Percentiles rank a stretch among this genome's conserved stretches.
These are phyloP conservation scores for Aspergillus mulundensis DNA, from an alignment of 495 filamentous ascomycete species.

Conservation along the genomic window DNA sequence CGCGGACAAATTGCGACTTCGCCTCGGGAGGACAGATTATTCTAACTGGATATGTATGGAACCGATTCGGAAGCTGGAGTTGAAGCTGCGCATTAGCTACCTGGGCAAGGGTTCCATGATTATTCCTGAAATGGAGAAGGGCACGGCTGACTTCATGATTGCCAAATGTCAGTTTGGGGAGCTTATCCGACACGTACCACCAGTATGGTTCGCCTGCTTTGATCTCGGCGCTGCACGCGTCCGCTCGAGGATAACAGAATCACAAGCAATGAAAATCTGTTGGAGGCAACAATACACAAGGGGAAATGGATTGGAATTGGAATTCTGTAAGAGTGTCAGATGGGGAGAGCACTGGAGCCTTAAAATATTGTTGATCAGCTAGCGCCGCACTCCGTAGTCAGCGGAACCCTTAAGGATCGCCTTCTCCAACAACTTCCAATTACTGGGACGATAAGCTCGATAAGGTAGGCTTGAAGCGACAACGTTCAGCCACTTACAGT, in stretches of 20 bases:
- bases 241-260: not conserved
- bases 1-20: constrained; percentile 5
- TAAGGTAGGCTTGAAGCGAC: not conserved
- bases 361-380: constrained; percentile 1
- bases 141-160: not conserved
- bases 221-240: not conserved
- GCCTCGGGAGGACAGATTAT: not conserved
- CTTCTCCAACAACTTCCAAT: not conserved
- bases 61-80: not conserved
- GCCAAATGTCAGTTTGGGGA: constrained; percentile 3
- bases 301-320: not conserved
- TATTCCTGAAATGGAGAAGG: not conserved
- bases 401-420: not conserved
- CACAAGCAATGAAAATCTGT: not conserved
- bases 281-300: not conserved
- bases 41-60: not conserved
- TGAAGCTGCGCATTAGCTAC: not conserved
- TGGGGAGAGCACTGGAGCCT: not conserved
- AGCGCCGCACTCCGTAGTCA: not conserved
- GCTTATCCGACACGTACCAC: constrained; percentile 14
- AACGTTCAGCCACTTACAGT: constrained; percentile 8
- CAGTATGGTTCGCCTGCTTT: not conserved
- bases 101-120: not conserved
- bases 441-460: constrained; percentile 5
- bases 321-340: not conserved